phyloP scores from a whole-genome alignment of 2,329 filamentous ascomycete genomes.

The Cordyceps militaris region DNA sequence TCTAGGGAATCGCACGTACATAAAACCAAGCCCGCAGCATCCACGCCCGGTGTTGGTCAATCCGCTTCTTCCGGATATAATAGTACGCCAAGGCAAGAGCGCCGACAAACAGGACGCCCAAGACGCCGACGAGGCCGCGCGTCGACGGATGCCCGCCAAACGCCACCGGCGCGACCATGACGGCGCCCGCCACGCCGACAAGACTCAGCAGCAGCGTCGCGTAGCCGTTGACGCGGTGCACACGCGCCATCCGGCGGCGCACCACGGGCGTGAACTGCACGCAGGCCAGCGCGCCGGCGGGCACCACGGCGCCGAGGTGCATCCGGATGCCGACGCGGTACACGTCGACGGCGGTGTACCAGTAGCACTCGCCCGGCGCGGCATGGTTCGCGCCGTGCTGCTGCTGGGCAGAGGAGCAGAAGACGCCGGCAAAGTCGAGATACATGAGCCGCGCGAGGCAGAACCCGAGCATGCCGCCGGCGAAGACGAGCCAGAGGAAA shows the following conservation, averaged over 20 bases:
- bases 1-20: constrained; percentile 18
- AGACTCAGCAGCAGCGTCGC: constrained; percentile 40
- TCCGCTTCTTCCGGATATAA: constrained; percentile 52
- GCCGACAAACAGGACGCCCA: constrained; percentile 36
- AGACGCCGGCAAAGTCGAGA: constrained; percentile 35
- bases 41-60: constrained; percentile 56
- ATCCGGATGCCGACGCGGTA: constrained; percentile 35
- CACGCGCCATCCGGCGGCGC: constrained; percentile 37
- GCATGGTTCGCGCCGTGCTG: neutral
- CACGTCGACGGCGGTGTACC: constrained; percentile 20
- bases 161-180: constrained; percentile 43
- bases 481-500: constrained; percentile 27
- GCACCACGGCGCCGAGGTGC: constrained; percentile 37
- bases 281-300: constrained; percentile 34
- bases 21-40: constrained; percentile 50
- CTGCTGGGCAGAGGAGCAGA: constrained; percentile 17
- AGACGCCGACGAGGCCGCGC: constrained; percentile 34
- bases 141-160: constrained; percentile 46
- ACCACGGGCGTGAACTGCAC: constrained; percentile 41
- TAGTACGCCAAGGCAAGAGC: constrained; percentile 39
- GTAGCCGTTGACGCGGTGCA: constrained; percentile 56
- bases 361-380: constrained; percentile 34
- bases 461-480: constrained; percentile 38
- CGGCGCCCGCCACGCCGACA: constrained; percentile 36
- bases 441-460: constrained; percentile 39